phyloP scores from a whole-genome alignment of 352 stramenopile genomes.

The Thalassiosira hispida region DNA sequence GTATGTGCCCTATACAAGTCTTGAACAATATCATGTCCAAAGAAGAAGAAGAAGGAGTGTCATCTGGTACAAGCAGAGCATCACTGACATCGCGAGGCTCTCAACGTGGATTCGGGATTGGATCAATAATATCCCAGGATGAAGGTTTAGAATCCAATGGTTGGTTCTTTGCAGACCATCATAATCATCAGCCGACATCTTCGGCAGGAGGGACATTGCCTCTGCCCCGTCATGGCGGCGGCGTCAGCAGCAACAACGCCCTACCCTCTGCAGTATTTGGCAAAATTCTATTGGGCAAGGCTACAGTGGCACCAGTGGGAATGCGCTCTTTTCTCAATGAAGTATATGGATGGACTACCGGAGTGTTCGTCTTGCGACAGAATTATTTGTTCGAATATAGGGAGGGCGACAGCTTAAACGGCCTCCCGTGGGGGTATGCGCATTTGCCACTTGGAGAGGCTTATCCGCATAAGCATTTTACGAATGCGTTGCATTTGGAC shows the following conservation, averaged over 20 bases:
- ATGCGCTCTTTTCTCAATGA: constrained; percentile 60
- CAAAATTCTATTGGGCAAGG: constrained; percentile 68
- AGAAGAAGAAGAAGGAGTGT: constrained; percentile 40
- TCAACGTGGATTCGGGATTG: constrained; percentile 47
- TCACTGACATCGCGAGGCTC: constrained; percentile 19
- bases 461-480: constrained; percentile 65
- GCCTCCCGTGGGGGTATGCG: constrained; percentile 68
- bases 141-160: constrained; percentile 37
- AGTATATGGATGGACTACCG: constrained; percentile 68
- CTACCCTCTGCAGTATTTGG: constrained; percentile 52
- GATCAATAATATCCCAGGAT: constrained; percentile 49
- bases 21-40: constrained; percentile 60
- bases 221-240: constrained; percentile 18
- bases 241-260: constrained; percentile 16
- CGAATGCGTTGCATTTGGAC: constrained; percentile 71
- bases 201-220: constrained; percentile 20
- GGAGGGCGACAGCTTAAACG: constrained; percentile 46
- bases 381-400: constrained; percentile 84
- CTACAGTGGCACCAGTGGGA: constrained; percentile 64
- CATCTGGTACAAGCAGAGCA: constrained; percentile 27
- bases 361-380: constrained; percentile 68
- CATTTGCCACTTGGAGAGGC: constrained; percentile 67
- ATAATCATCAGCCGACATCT: constrained; percentile 28
- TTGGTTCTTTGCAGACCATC: constrained; percentile 61
- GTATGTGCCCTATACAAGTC: constrained; percentile 71